Conservation (phyloP, 768 basidiomycete species). For the Rhodotorula graminis region DNA sequence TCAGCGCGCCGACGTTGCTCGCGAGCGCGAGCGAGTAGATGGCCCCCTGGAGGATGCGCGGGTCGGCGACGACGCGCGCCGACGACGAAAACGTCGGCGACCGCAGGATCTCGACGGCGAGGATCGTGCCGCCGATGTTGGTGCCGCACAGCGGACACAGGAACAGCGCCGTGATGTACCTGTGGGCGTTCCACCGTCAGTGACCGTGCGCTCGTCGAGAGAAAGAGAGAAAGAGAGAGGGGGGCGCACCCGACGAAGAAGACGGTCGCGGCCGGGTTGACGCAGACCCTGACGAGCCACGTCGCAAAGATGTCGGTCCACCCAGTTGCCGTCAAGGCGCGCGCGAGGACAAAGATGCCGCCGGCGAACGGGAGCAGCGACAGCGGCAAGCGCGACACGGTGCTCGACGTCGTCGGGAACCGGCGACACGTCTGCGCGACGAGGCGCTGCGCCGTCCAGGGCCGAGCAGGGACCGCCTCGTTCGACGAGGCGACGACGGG, state of each 20-base stretch:
- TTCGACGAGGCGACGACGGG: not conserved
- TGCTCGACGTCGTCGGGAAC: constrained; percentile 67
- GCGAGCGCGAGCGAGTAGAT: constrained; percentile 66
- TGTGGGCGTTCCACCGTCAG: constrained; percentile 56
- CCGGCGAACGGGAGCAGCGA: constrained; percentile 85
- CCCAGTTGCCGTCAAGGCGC: constrained; percentile 70
- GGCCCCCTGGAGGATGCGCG: constrained; percentile 53
- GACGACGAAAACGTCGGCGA: constrained; percentile 14
- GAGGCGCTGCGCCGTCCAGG: constrained; percentile 16
- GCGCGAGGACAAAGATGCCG: constrained; percentile 88
- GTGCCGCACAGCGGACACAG: constrained; percentile 61
- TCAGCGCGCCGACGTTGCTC: constrained; percentile 85
- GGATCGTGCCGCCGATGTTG: constrained; percentile 85
- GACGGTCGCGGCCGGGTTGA: constrained; percentile 56
- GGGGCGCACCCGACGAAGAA: constrained; percentile 64
- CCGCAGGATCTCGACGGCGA: constrained; percentile 73
- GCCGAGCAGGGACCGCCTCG: not conserved
- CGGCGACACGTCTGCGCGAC: constrained; percentile 30
- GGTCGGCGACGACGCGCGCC: constrained; percentile 25
- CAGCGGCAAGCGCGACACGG: constrained; percentile 55
- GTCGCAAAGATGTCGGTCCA: constrained; percentile 79
- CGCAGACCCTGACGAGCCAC: constrained; percentile 56
- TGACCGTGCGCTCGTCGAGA: too few relatives aligned
- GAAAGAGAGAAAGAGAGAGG: not conserved
- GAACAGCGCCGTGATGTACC: constrained; percentile 30